phyloP scores from a whole-genome alignment of 495 filamentous ascomycete species.

The Physcia stellaris region DNA sequence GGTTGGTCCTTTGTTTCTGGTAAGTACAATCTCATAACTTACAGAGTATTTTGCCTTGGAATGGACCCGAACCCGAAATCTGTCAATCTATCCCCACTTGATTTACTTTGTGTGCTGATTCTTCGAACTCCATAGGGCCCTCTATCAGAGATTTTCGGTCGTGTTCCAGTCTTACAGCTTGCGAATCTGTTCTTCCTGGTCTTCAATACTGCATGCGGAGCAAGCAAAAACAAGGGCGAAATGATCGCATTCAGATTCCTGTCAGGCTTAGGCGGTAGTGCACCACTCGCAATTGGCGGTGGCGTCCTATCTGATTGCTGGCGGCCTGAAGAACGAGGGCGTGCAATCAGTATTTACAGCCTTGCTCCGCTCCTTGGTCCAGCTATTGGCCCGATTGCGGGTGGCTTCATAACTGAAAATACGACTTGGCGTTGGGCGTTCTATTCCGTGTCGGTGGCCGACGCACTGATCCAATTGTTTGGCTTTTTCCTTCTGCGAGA shows the following conservation, averaged over 20 bases:
- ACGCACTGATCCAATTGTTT: conserved; percentile 44
- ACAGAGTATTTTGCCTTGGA: no score
- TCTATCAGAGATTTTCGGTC: conserved; percentile 50
- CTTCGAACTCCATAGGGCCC: no score
- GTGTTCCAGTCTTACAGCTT: conserved; percentile 38
- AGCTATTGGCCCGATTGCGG: conserved; percentile 48
- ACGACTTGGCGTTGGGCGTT: conserved; percentile 64
- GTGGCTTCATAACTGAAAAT: conserved; percentile 55
- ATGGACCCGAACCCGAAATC: no score
- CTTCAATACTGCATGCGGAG: conserved; percentile 39
- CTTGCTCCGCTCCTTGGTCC: conserved; percentile 55
- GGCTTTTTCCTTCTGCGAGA: conserved; percentile 58
- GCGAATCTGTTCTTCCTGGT: conserved; percentile 39
- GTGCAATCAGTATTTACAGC: conserved; percentile 48
- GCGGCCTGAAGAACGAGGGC: conserved; percentile 47
- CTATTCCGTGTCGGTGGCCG: conserved; percentile 46
- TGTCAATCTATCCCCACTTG: no score
- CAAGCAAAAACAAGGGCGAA: conserved; percentile 32
- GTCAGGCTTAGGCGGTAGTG: conserved; percentile 42
- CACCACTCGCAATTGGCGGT: conserved; percentile 40
- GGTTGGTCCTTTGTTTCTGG: conserved; percentile 41
- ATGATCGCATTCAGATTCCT: conserved; percentile 45
- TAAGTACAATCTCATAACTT: no score
- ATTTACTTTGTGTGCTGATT: no score
- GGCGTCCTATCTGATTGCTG: conserved; percentile 53